Evolutionary conservation across 768 basidiomycete species (phyloP).

Genomic region (Rhodocollybia butyracea): DNA sequence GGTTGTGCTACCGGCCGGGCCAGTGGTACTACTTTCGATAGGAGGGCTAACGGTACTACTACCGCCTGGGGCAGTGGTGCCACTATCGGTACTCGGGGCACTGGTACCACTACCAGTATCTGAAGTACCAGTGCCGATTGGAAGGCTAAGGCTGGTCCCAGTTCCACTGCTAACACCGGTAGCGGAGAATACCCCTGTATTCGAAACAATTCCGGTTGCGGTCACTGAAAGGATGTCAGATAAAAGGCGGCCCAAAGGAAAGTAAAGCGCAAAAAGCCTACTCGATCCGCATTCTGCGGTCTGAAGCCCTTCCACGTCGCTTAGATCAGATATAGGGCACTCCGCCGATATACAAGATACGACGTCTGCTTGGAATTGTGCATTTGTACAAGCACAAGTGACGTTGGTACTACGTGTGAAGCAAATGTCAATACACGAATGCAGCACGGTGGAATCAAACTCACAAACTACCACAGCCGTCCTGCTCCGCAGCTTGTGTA

Average conservation of each 20-base stretch:
- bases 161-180: background rate
- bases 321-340: background rate
- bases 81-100: background rate
- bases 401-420: background rate
- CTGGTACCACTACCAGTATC: too few species aligned
- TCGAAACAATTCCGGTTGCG: background rate
- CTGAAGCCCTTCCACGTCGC: background rate
- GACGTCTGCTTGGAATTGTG: slow-evolving; percentile 2
- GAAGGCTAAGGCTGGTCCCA: background rate
- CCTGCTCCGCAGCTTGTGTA: background rate
- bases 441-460: background rate
- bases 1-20: slow-evolving; percentile 12
- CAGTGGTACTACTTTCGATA: slow-evolving; percentile 15
- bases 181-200: background rate
- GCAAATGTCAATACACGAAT: background rate
- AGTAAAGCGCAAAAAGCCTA: background rate
- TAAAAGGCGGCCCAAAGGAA: background rate
- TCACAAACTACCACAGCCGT: slow-evolving; percentile 5
- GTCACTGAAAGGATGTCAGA: background rate
- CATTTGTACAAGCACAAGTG: slow-evolving; percentile 2
- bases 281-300: background rate
- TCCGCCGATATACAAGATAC: background rate
- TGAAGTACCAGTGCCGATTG: background rate
- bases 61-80: background rate
- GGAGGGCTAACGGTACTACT: slow-evolving; percentile 1